Percentiles rank a stretch among this genome's conserved stretches.
phyloP scores from a whole-genome alignment of 148 eudicot genomes.

The Cornus suecica region DNA sequence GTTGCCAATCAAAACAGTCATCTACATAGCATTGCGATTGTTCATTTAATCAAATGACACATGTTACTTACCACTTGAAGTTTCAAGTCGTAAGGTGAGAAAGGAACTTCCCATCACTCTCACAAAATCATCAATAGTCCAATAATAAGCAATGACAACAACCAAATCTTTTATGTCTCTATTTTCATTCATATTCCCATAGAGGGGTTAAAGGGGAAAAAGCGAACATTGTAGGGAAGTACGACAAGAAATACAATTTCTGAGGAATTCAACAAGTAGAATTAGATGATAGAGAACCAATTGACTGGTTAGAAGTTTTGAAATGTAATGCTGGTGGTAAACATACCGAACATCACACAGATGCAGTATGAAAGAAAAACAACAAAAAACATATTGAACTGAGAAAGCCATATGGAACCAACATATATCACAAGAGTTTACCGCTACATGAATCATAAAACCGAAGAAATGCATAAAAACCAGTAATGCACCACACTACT shows the following conservation, averaged over 20 bases:
- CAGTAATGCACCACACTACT: background rate
- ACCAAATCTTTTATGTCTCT: too few species aligned
- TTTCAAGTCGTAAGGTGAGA: background rate
- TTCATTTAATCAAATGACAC: background rate
- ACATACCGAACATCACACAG: background rate
- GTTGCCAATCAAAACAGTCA: background rate
- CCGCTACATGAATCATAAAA: background rate
- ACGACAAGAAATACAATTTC: too few species aligned
- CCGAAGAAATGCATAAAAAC: background rate
- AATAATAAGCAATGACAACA: background rate
- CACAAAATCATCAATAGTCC: background rate
- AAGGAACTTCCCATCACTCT: background rate
- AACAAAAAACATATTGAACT: background rate
- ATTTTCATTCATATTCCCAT: too few species aligned
- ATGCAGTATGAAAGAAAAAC: background rate
- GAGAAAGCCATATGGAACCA: background rate
- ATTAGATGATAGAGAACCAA: background rate
- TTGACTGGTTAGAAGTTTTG: background rate
- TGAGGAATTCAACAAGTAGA: background rate
- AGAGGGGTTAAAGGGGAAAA: too few species aligned
- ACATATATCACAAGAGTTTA: background rate
- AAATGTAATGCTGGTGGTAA: background rate
- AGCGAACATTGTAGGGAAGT: too few species aligned
- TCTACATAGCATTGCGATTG: background rate
- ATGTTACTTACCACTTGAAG: background rate